Evolutionary conservation across 176 grass and related monocot species (phyloP).

Genomic region (Zoysia japonica): DNA sequence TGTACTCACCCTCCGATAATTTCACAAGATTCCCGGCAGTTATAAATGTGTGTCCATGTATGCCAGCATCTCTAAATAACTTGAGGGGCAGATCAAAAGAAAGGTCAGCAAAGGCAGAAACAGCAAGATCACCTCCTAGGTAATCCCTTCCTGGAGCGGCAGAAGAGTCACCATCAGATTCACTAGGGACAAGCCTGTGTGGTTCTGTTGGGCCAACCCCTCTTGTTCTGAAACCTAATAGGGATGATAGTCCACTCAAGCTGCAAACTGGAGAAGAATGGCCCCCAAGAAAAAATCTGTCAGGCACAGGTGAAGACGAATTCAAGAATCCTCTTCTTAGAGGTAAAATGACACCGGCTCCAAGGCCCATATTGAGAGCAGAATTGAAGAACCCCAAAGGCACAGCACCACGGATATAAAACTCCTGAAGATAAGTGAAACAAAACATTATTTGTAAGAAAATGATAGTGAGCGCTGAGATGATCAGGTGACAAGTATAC

Average conservation of each 20-base stretch:
- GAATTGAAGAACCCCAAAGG: conserved; percentile 77
- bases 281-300: conserved; percentile 81
- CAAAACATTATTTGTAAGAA: conserved; percentile 8
- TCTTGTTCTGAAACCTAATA: conserved; percentile 83
- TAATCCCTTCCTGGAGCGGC: conserved; percentile 51
- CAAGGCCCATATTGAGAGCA: conserved; percentile 75
- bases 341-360: conserved; percentile 80
- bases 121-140: conserved; percentile 73
- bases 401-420: conserved; percentile 74
- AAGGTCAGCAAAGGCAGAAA: conserved; percentile 90
- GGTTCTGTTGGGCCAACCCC: conserved; percentile 67
- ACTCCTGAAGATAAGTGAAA: conserved; percentile 63
- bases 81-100: conserved; percentile 85
- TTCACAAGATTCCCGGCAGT: conserved; percentile 68
- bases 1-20: conserved; percentile 62
- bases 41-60: conserved; percentile 81
- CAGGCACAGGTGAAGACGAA: conserved; percentile 57
- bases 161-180: conserved; percentile 37
- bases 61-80: conserved; percentile 73
- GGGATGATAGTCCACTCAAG: conserved; percentile 63
- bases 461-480: conserved; percentile 7
- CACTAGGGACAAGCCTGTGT: conserved; percentile 50
- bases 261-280: conserved; percentile 76
- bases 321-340: conserved; percentile 68
- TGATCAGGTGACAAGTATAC: neutral